Conservation (phyloP, 768 basidiomycete genomes). For the Sporobolomyces phaffii region DNA sequence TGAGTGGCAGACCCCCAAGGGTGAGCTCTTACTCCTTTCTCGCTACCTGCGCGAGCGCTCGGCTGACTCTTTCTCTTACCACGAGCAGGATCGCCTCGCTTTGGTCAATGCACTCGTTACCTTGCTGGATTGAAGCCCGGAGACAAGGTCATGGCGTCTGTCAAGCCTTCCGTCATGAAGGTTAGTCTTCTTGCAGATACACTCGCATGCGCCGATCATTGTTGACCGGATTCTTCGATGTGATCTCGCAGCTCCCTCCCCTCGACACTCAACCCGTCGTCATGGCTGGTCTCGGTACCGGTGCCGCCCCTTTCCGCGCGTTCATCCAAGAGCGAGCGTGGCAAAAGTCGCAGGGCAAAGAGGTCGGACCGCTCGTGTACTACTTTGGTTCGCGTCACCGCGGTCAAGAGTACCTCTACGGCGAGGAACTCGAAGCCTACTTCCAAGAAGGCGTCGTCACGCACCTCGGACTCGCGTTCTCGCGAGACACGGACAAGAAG, state of each 20-base stretch:
- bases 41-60: not conserved
- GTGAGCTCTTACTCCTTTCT: constrained; percentile 52
- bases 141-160: constrained; percentile 90
- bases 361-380: constrained; percentile 89
- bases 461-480: constrained; percentile 90
- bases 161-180: constrained; percentile 99
- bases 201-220: not conserved
- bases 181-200: constrained; percentile 49
- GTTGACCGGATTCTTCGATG: not conserved
- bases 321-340: constrained; percentile 93
- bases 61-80: constrained; percentile 5
- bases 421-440: constrained; percentile 79
- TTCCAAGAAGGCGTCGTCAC: constrained; percentile 76
- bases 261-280: constrained; percentile 81
- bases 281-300: constrained; percentile 97
- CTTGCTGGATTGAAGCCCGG: constrained; percentile 75
- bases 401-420: constrained; percentile 92
- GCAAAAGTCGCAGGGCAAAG: constrained; percentile 66
- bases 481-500: constrained; percentile 83
- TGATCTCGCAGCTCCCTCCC: constrained; percentile 63
- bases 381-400: constrained; percentile 98
- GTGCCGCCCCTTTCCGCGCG: constrained; percentile 97
- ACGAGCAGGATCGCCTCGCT: constrained; percentile 61
- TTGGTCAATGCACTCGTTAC: constrained; percentile 94
- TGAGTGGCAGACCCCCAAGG: constrained; percentile 79